Evolutionary conservation across 1,284 basidiomycete genomes (phyloP), one percentile per base, ranked within the genome.

Genomic region (Irpex sp.): DNA sequence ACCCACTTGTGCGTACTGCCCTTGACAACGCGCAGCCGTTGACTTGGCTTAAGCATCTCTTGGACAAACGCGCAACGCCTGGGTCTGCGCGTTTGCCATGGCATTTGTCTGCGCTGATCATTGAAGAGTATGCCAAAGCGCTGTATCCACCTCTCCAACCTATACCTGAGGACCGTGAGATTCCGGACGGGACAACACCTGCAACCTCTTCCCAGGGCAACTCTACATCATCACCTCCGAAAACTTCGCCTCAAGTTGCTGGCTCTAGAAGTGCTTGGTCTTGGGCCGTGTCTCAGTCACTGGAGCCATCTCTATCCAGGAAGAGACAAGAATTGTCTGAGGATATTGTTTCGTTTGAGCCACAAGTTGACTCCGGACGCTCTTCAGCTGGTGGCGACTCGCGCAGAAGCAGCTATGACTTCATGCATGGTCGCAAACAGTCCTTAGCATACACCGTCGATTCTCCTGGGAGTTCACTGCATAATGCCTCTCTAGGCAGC

Each of bases 31-130:
- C 81, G 1, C 89, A 92, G 68, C 88, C 89, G 11, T 77, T 88
- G 59, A 85, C 85, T 4, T 92, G 88, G 90, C 72, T 90, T 33
- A 88, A 85, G 68, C 86, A 90, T 70, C 76, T 83, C 13, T 68
- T 84, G 60, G 82, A 85, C 55, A 83, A 79, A 64, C 75, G 74
- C 31, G 71, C 74, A 43, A 72, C 69, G 50, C 74, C 66, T 51
- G 67, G 68, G 26, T 66, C 67, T 31, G 65, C 67, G 46, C 79
- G 81, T 46, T 77, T 80, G 46, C 80, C 81, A 8, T 87, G 88
- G 86, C 79, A 86, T 70, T 68, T 91, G 50, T 84, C 89, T 13
- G 89, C 90, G 1, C 74, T 87, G 57, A 82, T 89, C 9, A 78
- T 87, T 64, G 87, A 90, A 71, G 85, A 89, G 69, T 89, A 83